A percentile compares a stretch with the other conserved stretches of the same genome.
These are phyloP conservation scores for Cymbopogon flexuosus DNA, from an alignment of 202 grass and related monocot species.

Conservation along the genomic window DNA sequence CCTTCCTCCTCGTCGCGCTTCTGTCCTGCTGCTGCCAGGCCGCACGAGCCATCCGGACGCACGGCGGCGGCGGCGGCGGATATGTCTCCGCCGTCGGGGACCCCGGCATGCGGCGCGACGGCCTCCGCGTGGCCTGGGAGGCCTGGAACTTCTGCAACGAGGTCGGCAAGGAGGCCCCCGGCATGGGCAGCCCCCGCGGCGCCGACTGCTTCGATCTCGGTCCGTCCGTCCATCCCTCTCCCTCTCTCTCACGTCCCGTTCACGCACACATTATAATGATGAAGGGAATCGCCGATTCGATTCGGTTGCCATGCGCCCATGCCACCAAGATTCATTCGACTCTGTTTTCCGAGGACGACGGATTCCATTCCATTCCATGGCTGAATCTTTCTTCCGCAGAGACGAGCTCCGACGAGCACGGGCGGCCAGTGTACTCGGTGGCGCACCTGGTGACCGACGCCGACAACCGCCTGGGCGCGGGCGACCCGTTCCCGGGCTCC, in stretches of 20 bases:
- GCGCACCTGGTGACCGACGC: constrained; percentile 52
- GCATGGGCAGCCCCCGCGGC: constrained; percentile 78
- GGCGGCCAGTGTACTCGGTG: constrained; percentile 27
- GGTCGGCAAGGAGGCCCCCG: constrained; percentile 71
- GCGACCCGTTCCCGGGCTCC: constrained; percentile 31
- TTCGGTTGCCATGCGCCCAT: too few species aligned
- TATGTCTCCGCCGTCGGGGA: constrained; percentile 69
- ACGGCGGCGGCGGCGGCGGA: constrained; percentile 1
- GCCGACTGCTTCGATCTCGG: constrained; percentile 89
- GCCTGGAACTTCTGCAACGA: constrained; percentile 99
- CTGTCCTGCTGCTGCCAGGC: background rate
- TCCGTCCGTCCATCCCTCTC: background rate
- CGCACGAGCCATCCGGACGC: background rate
- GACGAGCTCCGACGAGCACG: constrained; percentile 17
- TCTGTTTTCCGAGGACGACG: too few species aligned
- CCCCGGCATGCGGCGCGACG: constrained; percentile 74
- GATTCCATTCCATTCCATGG: too few species aligned
- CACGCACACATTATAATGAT: too few species aligned
- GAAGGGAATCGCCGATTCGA: too few species aligned
- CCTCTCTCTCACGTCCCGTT: too few species aligned
- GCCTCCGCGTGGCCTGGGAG: constrained; percentile 74
- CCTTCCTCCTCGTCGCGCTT: background rate
- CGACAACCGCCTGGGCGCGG: constrained; percentile 58
- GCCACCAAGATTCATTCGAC: background rate
- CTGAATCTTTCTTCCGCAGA: background rate